Conservation (phyloP, 345 rosid species). For the Dovyalis caffra region DNA sequence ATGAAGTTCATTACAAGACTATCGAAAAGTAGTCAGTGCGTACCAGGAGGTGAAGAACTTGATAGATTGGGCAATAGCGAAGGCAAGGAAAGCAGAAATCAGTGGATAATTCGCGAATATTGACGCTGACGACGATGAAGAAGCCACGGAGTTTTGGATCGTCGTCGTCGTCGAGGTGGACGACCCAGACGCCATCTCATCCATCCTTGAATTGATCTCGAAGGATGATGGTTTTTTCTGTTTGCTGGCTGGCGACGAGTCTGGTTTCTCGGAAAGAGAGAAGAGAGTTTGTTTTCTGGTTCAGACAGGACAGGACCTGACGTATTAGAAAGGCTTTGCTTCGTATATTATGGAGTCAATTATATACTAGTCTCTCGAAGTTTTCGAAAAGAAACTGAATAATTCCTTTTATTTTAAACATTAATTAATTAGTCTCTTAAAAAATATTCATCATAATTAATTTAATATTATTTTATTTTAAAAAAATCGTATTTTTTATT, state of each 20-base stretch:
- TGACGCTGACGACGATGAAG: conserved; percentile 36
- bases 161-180: conserved; percentile 30
- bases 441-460: too few species aligned
- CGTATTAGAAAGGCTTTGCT: background rate
- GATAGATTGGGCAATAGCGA: conserved; percentile 60
- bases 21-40: conserved; percentile 3
- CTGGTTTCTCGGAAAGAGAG: conserved; percentile 12
- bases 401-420: too few species aligned
- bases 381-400: too few species aligned
- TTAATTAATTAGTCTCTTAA: too few species aligned
- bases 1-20: background rate
- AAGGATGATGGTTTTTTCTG: too few species aligned
- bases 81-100: conserved; percentile 51
- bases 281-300: background rate
- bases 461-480: too few species aligned
- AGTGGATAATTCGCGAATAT: conserved; percentile 61
- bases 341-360: too few species aligned
- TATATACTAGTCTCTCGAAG: too few species aligned
- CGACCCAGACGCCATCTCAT: conserved; percentile 29
- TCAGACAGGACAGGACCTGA: too few species aligned
- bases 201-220: conserved; percentile 14
- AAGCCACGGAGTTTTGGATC: conserved; percentile 13
- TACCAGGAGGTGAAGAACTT: conserved; percentile 77
- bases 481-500: too few species aligned
- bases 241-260: background rate